These are phyloP conservation scores for Patellifolia procumbens DNA, from an alignment of 179 eudicot species.

Conservation along the genomic window DNA sequence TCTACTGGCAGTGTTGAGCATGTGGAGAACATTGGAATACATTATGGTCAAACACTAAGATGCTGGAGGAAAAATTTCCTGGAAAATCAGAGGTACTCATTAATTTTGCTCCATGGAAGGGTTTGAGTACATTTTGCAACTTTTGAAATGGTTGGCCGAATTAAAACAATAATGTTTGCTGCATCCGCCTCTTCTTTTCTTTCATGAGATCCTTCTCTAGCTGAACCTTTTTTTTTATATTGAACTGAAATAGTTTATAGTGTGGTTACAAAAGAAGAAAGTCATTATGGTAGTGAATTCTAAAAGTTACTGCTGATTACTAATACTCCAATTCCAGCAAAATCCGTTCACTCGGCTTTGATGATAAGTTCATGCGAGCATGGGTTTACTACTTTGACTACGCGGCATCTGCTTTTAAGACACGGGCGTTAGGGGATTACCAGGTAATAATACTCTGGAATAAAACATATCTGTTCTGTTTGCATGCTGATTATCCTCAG, in stretches of 20 bases:
- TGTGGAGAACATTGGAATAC: slow-evolving; percentile 83
- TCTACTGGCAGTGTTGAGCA: slow-evolving; percentile 66
- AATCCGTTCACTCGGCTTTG: slow-evolving; percentile 69
- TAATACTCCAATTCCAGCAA: slow-evolving; percentile 40
- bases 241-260: no score
- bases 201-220: no score
- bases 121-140: neutral
- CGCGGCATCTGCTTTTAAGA: slow-evolving; percentile 75
- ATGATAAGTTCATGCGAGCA: slow-evolving; percentile 86
- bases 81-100: slow-evolving; percentile 51
- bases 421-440: slow-evolving; percentile 72
- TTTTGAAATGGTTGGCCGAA: neutral
- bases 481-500: neutral
- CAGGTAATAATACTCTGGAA: slow-evolving; percentile 23
- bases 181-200: no score
- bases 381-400: slow-evolving; percentile 97
- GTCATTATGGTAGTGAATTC: neutral
- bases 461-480: neutral
- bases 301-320: neutral
- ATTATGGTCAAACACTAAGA: slow-evolving; percentile 73
- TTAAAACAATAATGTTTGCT: neutral
- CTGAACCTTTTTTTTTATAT: no score
- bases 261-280: no score
- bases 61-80: slow-evolving; percentile 74
- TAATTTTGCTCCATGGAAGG: neutral